Evolutionary conservation across 148 eudicot species (phyloP), one percentile per base, ranked within the genome.

Genomic region (Vaccinium vitisidaea): DNA sequence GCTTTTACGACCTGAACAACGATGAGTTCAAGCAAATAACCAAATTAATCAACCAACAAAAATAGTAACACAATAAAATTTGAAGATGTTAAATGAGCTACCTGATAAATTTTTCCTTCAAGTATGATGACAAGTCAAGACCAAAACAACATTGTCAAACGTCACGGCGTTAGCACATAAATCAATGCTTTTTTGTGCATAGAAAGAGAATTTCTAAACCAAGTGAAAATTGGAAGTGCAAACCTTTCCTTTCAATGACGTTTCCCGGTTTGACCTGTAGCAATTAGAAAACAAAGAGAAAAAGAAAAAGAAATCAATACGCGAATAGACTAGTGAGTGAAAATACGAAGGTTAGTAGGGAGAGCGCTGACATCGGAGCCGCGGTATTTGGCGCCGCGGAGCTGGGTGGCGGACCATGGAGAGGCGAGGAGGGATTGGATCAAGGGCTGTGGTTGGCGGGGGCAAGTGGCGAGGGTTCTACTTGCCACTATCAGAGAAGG

Each of bases 61-160:
- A 16, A 0, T 75, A 83, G 6, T 25, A 58, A 21, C 10, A 69
- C 58, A 81, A 21, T 14, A 4, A 59, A 79, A 46, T 39, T 15
- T 52, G 82, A 54, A 43, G 50, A 78, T 23, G 32, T 30, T 4
- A 39, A 25, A 53, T 55, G 7, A 63, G 46, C 58, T 83, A 93
- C 98, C 98, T 95, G 91, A 75, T 92, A 96, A 70, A 90, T 84
- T 84, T 91, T 95, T 77, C 97, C 97, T 94, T 87, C 7, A 81
- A 43, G 80, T 69, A 53, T 11, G 53, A 84, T 36, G 61, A 55
- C 58, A 84, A 78, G 49, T 32, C 70, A 43, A 78, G 76, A 7
- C 54, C 50, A 39, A 21, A 69, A 61, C 36, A 75, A 19, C 85
- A 69, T 30, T 36, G 67, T 36, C 4, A 73, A 39, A 43, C 21